A percentile compares a stretch with the other conserved stretches of the same genome.
Conservation (phyloP, 1,284 basidiomycete species). For the Apiotrichum akiyoshidainum region DNA sequence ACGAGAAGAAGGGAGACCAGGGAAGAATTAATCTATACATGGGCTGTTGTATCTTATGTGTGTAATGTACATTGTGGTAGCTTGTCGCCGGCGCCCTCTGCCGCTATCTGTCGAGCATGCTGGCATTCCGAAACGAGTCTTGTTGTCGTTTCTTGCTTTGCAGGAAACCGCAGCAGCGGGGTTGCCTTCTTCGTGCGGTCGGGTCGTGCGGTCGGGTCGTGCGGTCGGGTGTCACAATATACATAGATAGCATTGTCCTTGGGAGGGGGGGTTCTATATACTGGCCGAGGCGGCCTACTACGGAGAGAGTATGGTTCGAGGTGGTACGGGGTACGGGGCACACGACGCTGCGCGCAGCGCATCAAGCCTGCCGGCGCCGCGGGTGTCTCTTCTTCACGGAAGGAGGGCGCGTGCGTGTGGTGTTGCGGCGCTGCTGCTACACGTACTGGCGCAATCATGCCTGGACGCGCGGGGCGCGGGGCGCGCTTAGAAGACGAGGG, state of each 20-base stretch:
- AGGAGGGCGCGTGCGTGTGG: neutral
- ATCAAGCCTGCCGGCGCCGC: neutral
- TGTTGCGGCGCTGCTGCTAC: neutral
- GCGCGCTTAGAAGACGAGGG: neutral
- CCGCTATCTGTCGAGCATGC: too few species aligned
- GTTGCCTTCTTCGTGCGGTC: too few species aligned
- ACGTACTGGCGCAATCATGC: neutral
- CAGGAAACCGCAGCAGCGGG: too few species aligned
- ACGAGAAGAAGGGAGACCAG: too few species aligned
- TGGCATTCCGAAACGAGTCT: too few species aligned
- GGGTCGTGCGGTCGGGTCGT: neutral
- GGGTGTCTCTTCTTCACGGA: neutral
- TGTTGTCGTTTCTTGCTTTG: too few species aligned
- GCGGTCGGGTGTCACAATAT: neutral
- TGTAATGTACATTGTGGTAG: too few species aligned
- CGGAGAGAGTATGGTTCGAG: neutral
- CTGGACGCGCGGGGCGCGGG: too few species aligned
- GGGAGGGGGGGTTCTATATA: neutral
- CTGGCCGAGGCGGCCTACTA: neutral
- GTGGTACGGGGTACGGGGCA: neutral
- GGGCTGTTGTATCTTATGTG: too few species aligned
- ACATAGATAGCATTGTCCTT: neutral
- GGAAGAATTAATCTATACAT: too few species aligned
- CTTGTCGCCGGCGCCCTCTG: too few species aligned
- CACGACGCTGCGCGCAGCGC: too few species aligned